These are phyloP conservation scores for Didymellaceae sp. DNA, from an alignment of 2,329 filamentous ascomycete genomes.

Conservation along the genomic window DNA sequence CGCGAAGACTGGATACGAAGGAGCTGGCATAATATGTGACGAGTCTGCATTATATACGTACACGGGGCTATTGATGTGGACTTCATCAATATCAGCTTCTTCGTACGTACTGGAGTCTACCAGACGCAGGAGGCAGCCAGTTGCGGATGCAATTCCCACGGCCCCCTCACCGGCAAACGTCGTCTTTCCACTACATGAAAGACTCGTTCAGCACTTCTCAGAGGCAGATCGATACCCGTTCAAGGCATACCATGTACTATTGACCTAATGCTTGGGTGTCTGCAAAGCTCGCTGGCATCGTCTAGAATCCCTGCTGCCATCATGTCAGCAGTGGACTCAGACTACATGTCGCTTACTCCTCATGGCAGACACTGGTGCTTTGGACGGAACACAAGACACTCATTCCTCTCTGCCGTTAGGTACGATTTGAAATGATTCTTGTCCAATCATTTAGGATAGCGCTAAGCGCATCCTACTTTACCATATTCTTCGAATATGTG, in stretches of 20 bases:
- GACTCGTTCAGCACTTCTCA: constrained; percentile 41
- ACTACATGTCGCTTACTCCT: background rate
- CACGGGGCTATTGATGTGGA: too few species aligned
- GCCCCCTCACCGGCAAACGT: constrained; percentile 43
- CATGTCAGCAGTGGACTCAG: background rate
- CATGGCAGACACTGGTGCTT: background rate
- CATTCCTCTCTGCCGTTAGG: too few species aligned
- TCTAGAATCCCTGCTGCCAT: too few species aligned
- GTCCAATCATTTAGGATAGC: too few species aligned
- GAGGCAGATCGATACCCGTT: constrained; percentile 32
- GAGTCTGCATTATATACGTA: too few species aligned
- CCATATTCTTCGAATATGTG: too few species aligned
- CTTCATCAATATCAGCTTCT: background rate
- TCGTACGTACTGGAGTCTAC: too few species aligned
- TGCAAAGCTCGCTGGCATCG: constrained; percentile 1
- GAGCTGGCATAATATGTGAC: too few species aligned
- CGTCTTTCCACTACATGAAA: constrained; percentile 39
- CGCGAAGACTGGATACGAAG: too few species aligned
- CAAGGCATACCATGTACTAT: constrained; percentile 32
- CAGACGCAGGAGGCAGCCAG: too few species aligned
- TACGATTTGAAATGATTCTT: too few species aligned
- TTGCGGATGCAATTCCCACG: background rate
- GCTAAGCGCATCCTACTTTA: too few species aligned
- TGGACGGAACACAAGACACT: background rate
- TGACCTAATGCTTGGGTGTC: constrained; percentile 39